Conservation (phyloP, 1,284 basidiomycete genomes). For the Cryptococcus sp. region DNA sequence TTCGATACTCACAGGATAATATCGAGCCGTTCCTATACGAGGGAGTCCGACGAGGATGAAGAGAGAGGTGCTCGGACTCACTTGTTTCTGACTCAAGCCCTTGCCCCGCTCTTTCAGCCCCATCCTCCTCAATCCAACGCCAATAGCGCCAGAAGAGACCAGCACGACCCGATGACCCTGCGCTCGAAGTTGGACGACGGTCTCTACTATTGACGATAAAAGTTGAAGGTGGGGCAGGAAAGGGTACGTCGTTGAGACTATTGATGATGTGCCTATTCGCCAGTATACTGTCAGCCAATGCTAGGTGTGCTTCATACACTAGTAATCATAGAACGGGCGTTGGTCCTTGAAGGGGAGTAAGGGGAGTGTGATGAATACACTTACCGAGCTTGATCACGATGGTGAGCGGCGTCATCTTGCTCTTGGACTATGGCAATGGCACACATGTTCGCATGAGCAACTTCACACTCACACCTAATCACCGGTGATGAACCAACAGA, state of each 20-base stretch:
- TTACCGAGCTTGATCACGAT: constrained; percentile 85
- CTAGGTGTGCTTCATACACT: no score
- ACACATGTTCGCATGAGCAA: constrained; percentile 19
- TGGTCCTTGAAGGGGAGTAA: neutral
- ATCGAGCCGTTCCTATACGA: no score
- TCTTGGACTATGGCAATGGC: constrained; percentile 13
- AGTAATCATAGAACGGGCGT: no score
- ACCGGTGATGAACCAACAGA: neutral
- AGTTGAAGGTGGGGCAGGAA: constrained; percentile 82
- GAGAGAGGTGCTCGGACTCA: constrained; percentile 36
- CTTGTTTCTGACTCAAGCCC: constrained; percentile 86
- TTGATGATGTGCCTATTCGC: constrained; percentile 80
- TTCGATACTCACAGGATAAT: no score
- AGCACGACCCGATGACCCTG: constrained; percentile 92
- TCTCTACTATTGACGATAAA: constrained; percentile 89
- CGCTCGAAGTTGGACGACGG: constrained; percentile 73
- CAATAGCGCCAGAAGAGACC: constrained; percentile 95
- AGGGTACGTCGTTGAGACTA: constrained; percentile 86
- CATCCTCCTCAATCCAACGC: constrained; percentile 92
- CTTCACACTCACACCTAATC: constrained; percentile 9
- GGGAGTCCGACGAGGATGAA: no score
- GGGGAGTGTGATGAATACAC: constrained; percentile 23
- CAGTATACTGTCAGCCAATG: neutral
- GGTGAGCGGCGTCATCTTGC: constrained; percentile 54
- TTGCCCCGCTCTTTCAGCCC: constrained; percentile 77